Base-by-base conservation (phyloP, 345 rosid genomes). In the Syzygium aromaticum region DNA sequence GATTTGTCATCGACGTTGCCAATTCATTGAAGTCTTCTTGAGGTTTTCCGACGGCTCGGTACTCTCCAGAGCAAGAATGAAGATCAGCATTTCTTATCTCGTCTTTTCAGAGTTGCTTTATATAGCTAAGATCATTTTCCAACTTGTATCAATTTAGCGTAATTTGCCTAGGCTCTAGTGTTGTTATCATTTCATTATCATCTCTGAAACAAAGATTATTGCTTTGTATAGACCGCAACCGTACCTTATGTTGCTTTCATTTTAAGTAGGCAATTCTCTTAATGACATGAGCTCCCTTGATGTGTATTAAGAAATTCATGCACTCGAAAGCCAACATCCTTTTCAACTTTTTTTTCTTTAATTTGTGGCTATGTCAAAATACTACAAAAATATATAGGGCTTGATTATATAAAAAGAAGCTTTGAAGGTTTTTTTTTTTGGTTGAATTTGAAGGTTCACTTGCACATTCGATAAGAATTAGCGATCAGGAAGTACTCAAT, bases 1-100 rank as follows among this genome's bases (percentile, higher is more conserved):
- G 92, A 25, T 91, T 91, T 53, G 91, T 91, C 51, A 89, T 90
- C 11, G 92, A 88, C 57, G 51, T 90, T 14, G 91, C 43, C 13
- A 91, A 90, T 30, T 88, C 90, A 12, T 61, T 88, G 67, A 43
- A 63, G n/a, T 84, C 85, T 9, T 33, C 23, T 33, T 33, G 13
- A 67, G 78, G 25, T 17, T 33, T 67, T 33, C 22, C 21, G 38
- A 33, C 17, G 25, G 78, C 4, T 33, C 3, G 23, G 46, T 33
- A 33, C 25, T 67, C 23, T 67, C 11, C 23, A 5, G 43, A 67
- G 23, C 78, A 30, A 30, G 78, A 33, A 67, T 8, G 21, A 17
- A 30, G 6, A 67, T 67, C 13, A 11, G 46, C 78, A 33, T 67
- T 10, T 67, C 78, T 33, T 17, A 33, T 67, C 12, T 30, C 14